Conservation (phyloP, 805 yeast genomes). For the Barnettozyma salicaria region DNA sequence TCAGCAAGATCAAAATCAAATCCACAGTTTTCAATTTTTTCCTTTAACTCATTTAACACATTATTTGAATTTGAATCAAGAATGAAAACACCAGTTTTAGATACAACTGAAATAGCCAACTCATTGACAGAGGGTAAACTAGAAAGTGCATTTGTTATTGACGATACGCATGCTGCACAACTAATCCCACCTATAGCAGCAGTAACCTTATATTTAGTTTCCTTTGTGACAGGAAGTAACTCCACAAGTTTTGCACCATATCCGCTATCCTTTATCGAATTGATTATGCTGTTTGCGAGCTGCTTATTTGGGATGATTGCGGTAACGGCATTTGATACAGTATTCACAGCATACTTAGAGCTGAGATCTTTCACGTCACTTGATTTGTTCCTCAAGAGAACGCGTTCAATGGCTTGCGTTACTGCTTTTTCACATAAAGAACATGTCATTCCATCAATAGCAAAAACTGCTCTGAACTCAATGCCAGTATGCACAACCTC, state of each 20-base stretch:
- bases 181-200: conserved; percentile 72
- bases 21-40: conserved; percentile 59
- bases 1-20: conserved; percentile 50
- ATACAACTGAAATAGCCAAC: conserved; percentile 49
- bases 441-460: conserved; percentile 66
- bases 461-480: conserved; percentile 44
- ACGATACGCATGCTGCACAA: conserved; percentile 62
- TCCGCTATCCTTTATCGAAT: conserved; percentile 40
- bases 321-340: conserved; percentile 46
- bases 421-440: conserved; percentile 52
- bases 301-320: conserved; percentile 49
- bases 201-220: conserved; percentile 42
- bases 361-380: conserved; percentile 11
- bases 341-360: conserved; percentile 41
- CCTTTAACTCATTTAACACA: conserved; percentile 37
- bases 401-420: conserved; percentile 34
- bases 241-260: conserved; percentile 49
- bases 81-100: conserved; percentile 58
- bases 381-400: conserved; percentile 14
- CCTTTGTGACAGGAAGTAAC: conserved; percentile 49
- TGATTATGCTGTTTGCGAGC: conserved; percentile 43
- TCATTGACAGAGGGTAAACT: conserved; percentile 48
- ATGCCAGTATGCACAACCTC: conserved; percentile 19
- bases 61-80: conserved; percentile 37
- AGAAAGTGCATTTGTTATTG: conserved; percentile 43